These are phyloP conservation scores for Cotoneaster glaucophyllus DNA, from an alignment of 306 rosid genomes.

Conservation along the genomic window DNA sequence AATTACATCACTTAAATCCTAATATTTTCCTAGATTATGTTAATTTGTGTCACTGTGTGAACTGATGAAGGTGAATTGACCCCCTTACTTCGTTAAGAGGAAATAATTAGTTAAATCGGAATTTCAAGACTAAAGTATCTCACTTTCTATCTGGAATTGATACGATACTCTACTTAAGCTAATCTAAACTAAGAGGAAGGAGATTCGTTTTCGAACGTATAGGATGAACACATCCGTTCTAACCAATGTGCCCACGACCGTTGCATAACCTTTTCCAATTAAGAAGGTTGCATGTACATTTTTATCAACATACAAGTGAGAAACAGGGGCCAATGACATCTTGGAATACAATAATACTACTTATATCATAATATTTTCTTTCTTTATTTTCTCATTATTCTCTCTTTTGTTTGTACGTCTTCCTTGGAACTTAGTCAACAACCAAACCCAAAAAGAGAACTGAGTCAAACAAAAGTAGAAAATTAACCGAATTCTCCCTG, in stretches of 20 bases:
- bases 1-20: not conserved
- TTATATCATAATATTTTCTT: too few species aligned
- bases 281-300: too few species aligned
- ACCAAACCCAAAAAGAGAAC: not conserved
- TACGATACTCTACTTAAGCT: not conserved
- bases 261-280: not conserved
- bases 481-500: too few species aligned
- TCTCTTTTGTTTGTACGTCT: not conserved
- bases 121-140: not conserved
- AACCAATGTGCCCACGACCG: rapidly evolving
- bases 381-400: not conserved
- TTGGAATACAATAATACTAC: too few species aligned
- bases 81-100: not conserved
- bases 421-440: not conserved
- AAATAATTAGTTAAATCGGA: not conserved
- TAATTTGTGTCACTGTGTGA: not conserved
- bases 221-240: rapidly evolving
- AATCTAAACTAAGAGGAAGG: rapidly evolving
- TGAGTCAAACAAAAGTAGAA: not conserved
- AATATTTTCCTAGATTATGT: not conserved
- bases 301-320: too few species aligned
- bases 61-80: not conserved
- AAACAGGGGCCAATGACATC: too few species aligned
- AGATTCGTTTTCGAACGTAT: too few species aligned
- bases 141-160: too few species aligned